phyloP scores from a whole-genome alignment of 805 yeast genomes.

The Nakazawaea ernobii region DNA sequence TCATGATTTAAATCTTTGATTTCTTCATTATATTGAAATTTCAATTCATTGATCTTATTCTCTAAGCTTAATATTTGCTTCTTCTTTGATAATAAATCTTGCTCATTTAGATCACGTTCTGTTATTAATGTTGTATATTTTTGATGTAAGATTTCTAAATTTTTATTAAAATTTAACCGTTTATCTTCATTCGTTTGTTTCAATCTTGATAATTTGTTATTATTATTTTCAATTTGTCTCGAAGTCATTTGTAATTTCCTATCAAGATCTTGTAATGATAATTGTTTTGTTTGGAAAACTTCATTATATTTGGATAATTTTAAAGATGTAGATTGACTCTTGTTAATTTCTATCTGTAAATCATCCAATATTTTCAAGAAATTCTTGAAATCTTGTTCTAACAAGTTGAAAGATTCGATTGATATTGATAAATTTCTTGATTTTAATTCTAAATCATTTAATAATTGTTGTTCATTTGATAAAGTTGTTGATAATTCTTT shows the following conservation, averaged over 20 bases:
- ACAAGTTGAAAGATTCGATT: constrained; percentile 49
- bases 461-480: constrained; percentile 29
- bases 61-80: constrained; percentile 39
- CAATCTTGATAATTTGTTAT: constrained; percentile 41
- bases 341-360: constrained; percentile 37
- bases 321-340: constrained; percentile 34
- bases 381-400: constrained; percentile 40
- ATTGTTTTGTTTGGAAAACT: constrained; percentile 30
- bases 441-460: constrained; percentile 38
- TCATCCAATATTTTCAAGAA: constrained; percentile 43
- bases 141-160: constrained; percentile 35
- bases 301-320: constrained; percentile 35
- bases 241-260: constrained; percentile 41
- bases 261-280: constrained; percentile 32
- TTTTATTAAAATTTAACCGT: constrained; percentile 33
- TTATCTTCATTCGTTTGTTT: constrained; percentile 40
- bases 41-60: constrained; percentile 31
- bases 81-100: constrained; percentile 42
- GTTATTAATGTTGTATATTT: constrained; percentile 44
- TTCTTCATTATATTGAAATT: constrained; percentile 44
- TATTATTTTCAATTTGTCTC: constrained; percentile 42
- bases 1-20: constrained; percentile 47
- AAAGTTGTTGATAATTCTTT: constrained; percentile 44
- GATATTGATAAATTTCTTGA: constrained; percentile 48
- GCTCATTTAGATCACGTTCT: constrained; percentile 41